phyloP scores from a whole-genome alignment of 768 basidiomycete species.

The Suillus discolor region DNA sequence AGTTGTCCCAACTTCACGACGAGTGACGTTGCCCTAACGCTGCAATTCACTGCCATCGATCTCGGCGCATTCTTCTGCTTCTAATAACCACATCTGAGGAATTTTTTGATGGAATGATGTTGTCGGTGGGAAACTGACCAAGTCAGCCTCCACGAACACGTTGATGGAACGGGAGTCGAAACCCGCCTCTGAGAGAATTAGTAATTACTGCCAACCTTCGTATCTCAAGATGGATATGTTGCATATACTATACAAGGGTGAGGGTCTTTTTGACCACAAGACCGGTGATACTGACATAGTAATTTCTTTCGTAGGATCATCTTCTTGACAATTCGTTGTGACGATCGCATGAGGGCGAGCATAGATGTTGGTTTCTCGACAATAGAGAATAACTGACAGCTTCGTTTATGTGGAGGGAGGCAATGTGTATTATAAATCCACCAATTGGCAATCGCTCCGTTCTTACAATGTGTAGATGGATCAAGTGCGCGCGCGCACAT shows the following conservation, averaged over 20 bases:
- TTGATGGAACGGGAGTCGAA: too few species aligned
- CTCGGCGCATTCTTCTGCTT: not conserved
- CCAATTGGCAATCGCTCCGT: too few species aligned
- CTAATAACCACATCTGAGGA: not conserved
- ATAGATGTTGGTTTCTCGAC: conserved; percentile 50
- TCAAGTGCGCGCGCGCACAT: too few species aligned
- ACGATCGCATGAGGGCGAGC: conserved; percentile 52
- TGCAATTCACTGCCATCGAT: not conserved
- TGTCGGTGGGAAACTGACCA: too few species aligned
- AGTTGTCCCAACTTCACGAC: not conserved
- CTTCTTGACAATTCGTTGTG: conserved; percentile 48
- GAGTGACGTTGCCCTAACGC: conserved; percentile 13
- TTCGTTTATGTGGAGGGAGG: not conserved
- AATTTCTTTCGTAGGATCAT: conserved; percentile 38
- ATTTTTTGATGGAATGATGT: too few species aligned
- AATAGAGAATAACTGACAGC: conserved; percentile 33
- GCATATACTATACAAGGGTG: conserved; percentile 51
- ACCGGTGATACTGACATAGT: not conserved
- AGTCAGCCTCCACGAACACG: too few species aligned
- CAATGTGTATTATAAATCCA: not conserved
- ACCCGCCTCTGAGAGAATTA: too few species aligned
- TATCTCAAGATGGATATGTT: not conserved
- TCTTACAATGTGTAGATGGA: too few species aligned
- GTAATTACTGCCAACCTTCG: not conserved
- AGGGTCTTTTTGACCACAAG: conserved; percentile 25